Evolutionary conservation across 208 protist species (phyloP).

Genomic region (Trypanosoma vivax): DNA sequence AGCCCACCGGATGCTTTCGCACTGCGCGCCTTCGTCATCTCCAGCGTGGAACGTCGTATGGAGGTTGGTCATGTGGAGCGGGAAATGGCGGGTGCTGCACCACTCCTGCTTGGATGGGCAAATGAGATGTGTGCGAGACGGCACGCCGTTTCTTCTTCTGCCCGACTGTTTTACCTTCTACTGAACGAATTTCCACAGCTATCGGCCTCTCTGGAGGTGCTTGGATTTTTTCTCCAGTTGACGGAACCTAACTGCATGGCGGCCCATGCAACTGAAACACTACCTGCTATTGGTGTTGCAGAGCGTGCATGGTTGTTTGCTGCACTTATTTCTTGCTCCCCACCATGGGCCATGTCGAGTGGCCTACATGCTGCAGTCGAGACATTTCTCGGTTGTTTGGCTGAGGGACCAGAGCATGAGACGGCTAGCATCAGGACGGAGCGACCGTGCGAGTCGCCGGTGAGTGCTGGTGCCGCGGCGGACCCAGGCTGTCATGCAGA

Average conservation of each 20-base stretch:
- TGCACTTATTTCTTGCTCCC: too few relatives aligned
- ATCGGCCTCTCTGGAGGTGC: constrained; percentile 10
- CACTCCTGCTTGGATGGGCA: constrained; percentile 24
- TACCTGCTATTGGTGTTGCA: background rate
- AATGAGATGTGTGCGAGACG: constrained; percentile 8
- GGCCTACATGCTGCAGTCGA: too few relatives aligned
- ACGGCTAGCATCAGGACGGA: too few relatives aligned
- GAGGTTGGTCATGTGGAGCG: background rate
- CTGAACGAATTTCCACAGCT: constrained; percentile 2
- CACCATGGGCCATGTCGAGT: too few relatives aligned
- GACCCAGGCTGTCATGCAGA: too few relatives aligned
- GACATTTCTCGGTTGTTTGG: too few relatives aligned
- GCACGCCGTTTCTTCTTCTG: background rate
- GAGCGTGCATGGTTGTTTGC: too few relatives aligned
- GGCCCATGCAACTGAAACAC: background rate
- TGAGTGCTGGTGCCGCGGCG: too few relatives aligned
- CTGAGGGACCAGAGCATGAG: too few relatives aligned
- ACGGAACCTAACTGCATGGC: background rate
- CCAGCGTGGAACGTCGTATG: constrained; percentile 4
- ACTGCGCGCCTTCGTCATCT: constrained; percentile 11
- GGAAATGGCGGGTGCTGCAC: constrained; percentile 8
- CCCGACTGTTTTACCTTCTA: constrained; percentile 9
- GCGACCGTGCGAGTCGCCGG: too few relatives aligned
- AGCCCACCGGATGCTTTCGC: background rate
- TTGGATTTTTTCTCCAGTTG: constrained; percentile 14